Percentiles rank a stretch among this genome's conserved stretches.
phyloP scores from a whole-genome alignment of 2,329 filamentous ascomycete species.

The Thelonectria discophora region DNA sequence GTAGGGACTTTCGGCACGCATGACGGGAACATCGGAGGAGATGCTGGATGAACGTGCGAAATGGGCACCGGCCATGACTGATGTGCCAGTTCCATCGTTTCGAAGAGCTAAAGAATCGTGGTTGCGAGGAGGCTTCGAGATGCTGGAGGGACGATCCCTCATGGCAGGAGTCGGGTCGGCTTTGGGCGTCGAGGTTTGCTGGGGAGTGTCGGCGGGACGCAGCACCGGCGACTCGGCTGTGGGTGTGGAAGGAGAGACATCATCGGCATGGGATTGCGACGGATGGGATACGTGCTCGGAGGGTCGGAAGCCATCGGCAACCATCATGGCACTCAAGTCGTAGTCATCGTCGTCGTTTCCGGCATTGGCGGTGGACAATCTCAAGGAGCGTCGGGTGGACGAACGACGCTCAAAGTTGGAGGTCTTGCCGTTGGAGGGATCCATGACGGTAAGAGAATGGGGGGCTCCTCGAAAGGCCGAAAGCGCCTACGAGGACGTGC shows the following conservation, averaged over 20 bases:
- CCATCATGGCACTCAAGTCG: slow-evolving; percentile 58
- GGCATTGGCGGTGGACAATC: slow-evolving; percentile 45
- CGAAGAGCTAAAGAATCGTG: slow-evolving; percentile 62
- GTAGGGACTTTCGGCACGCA: slow-evolving; percentile 69
- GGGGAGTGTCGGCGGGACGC: slow-evolving; percentile 14
- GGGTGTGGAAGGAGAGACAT: slow-evolving; percentile 16
- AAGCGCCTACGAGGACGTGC: slow-evolving; percentile 40
- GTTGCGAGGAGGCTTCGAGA: slow-evolving; percentile 60
- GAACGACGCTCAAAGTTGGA: slow-evolving; percentile 53
- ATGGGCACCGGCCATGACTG: slow-evolving; percentile 28
- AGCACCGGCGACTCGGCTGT: slow-evolving; percentile 22
- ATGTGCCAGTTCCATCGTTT: slow-evolving; percentile 57
- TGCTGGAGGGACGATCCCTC: slow-evolving; percentile 60
- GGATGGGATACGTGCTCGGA: slow-evolving; percentile 30
- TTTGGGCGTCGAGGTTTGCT: slow-evolving; percentile 27
- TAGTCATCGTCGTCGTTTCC: slow-evolving; percentile 55
- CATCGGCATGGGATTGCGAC: slow-evolving; percentile 31
- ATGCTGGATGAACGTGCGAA: slow-evolving; percentile 41
- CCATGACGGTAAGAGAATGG: slow-evolving; percentile 49
- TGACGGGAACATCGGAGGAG: slow-evolving; percentile 50
- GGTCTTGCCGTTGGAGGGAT: slow-evolving; percentile 50
- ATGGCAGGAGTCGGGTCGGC: slow-evolving; percentile 35
- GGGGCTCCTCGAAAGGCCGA: slow-evolving; percentile 37
- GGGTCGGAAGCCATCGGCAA: slow-evolving; percentile 64
- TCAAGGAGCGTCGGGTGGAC: slow-evolving; percentile 54